Evolutionary conservation across 805 yeast genomes (phyloP).

Genomic region (Blastobotrys chiropterorum): DNA sequence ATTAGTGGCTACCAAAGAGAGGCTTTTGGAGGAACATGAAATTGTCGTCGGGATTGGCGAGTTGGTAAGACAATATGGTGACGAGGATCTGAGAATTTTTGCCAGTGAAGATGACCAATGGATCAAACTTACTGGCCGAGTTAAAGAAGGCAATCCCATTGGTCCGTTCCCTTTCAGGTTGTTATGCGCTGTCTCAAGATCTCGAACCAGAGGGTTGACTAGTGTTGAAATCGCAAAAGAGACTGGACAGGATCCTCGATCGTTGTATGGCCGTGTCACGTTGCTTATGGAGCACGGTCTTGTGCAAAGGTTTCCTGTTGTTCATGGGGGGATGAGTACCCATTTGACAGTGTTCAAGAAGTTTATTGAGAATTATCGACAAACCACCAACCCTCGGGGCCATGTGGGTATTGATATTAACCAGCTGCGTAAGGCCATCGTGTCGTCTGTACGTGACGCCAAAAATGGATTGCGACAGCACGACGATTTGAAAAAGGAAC

Average conservation of each 20-base stretch:
- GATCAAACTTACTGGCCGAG: slow-evolving; percentile 31
- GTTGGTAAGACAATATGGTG: slow-evolving; percentile 14
- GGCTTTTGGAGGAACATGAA: slow-evolving; percentile 10
- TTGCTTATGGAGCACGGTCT: slow-evolving; percentile 30
- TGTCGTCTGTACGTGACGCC: slow-evolving; percentile 26
- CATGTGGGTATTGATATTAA: slow-evolving; percentile 19
- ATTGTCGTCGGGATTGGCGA: slow-evolving; percentile 8
- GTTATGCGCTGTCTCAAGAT: slow-evolving; percentile 34
- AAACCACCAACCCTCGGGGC: slow-evolving; percentile 3
- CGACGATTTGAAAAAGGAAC: slow-evolving; percentile 35
- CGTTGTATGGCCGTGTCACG: slow-evolving; percentile 32
- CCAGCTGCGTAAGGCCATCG: slow-evolving; percentile 21
- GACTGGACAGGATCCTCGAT: slow-evolving; percentile 38
- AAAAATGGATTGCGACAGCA: slow-evolving; percentile 29
- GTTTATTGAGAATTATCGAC: slow-evolving; percentile 28
- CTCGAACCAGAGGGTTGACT: slow-evolving; percentile 34
- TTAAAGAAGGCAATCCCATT: slow-evolving; percentile 25
- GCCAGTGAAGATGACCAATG: slow-evolving; percentile 33
- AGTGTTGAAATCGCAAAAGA: slow-evolving; percentile 30
- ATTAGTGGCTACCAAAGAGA: slow-evolving; percentile 12
- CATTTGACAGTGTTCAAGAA: slow-evolving; percentile 27
- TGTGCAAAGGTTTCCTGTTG: slow-evolving; percentile 30
- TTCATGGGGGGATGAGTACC: slow-evolving; percentile 30
- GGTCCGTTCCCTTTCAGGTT: slow-evolving; percentile 35
- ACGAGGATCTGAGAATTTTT: slow-evolving; percentile 8